Evolutionary conservation across 2,329 filamentous ascomycete species (phyloP).

Genomic region (Teratosphaeria epicoccoides): DNA sequence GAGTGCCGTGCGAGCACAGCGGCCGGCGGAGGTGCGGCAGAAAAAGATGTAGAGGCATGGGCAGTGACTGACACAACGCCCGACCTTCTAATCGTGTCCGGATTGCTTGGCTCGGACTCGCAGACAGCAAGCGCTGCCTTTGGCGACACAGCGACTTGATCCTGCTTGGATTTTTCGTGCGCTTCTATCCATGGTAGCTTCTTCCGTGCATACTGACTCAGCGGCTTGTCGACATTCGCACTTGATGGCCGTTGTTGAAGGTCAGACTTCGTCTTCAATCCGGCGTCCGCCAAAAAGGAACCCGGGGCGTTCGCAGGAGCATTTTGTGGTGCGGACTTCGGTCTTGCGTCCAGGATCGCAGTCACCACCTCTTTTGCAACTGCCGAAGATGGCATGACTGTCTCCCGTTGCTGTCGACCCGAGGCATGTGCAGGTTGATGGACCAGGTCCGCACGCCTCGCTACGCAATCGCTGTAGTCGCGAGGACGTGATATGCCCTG

Average conservation of each 20-base stretch:
- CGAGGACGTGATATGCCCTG: background rate
- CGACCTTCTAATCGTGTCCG: background rate
- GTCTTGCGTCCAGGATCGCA: background rate
- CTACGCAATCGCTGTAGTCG: background rate
- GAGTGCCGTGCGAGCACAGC: background rate
- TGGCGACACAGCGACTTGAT: background rate
- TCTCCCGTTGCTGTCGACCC: background rate
- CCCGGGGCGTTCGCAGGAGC: background rate
- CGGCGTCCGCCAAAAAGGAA: background rate
- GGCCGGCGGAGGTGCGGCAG: background rate
- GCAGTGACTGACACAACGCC: background rate
- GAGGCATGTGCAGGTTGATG: background rate
- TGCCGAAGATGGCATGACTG: background rate
- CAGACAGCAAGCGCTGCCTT: background rate
- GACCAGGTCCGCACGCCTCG: background rate
- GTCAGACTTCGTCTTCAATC: background rate
- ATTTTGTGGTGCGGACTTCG: background rate
- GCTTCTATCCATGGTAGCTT: constrained; percentile 19
- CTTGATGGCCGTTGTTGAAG: background rate
- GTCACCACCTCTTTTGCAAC: background rate
- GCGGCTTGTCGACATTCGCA: background rate
- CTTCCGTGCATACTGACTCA: constrained; percentile 9
- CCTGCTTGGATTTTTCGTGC: constrained; percentile 1
- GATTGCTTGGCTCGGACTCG: background rate
- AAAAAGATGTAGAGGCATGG: background rate